Conservation (phyloP, 352 stramenopile species). For the Globisporangium canariense region DNA sequence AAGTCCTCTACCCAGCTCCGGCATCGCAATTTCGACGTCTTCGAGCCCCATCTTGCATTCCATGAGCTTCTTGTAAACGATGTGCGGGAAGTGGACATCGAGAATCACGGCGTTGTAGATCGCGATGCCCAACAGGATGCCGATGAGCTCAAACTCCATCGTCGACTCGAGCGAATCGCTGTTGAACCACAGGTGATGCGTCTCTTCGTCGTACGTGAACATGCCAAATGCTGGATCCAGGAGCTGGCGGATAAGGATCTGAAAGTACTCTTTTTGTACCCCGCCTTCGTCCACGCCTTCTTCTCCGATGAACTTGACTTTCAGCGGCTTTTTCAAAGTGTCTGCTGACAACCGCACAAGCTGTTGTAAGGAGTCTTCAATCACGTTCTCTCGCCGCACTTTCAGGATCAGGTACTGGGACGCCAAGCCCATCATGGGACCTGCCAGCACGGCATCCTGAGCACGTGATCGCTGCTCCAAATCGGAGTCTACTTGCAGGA, state of each 20-base stretch:
- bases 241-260: slow-evolving; percentile 73
- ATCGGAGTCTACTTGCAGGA: slow-evolving; percentile 76
- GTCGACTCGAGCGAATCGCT: slow-evolving; percentile 74
- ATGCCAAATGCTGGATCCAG: slow-evolving; percentile 75
- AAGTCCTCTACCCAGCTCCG: slow-evolving; percentile 58
- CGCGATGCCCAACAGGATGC: slow-evolving; percentile 70
- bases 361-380: slow-evolving; percentile 72
- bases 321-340: slow-evolving; percentile 74
- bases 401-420: slow-evolving; percentile 64
- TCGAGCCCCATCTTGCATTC: slow-evolving; percentile 39
- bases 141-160: slow-evolving; percentile 87
- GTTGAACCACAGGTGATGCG: slow-evolving; percentile 75
- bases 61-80: slow-evolving; percentile 86
- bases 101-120: slow-evolving; percentile 88
- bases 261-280: slow-evolving; percentile 82
- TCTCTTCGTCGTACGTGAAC: slow-evolving; percentile 79
- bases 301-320: slow-evolving; percentile 83
- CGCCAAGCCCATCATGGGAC: slow-evolving; percentile 27
- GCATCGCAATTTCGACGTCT: slow-evolving; percentile 58
- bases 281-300: slow-evolving; percentile 80
- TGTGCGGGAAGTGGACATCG: slow-evolving; percentile 75
- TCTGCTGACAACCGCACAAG: slow-evolving; percentile 59
- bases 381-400: slow-evolving; percentile 69
- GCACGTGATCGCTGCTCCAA: slow-evolving; percentile 59
- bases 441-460: slow-evolving; percentile 51